Percentiles rank a stretch among this genome's conserved stretches.
phyloP scores from a whole-genome alignment of 305 asterid species.

The Solanum hybrid region DNA sequence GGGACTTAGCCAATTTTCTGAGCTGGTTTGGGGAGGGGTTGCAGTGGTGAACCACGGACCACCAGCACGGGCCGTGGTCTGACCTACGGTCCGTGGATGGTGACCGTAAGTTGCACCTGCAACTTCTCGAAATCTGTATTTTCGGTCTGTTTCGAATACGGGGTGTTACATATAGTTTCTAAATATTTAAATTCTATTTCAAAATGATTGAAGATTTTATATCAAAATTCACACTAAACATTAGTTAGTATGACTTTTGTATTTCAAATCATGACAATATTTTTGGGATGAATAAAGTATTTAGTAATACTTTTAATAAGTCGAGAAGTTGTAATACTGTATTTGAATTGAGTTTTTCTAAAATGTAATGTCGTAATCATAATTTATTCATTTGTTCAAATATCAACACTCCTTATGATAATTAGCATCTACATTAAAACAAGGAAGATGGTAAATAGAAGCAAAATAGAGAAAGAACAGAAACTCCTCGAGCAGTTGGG shows the following conservation, averaged over 20 bases:
- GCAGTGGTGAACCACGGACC: too few relatives aligned
- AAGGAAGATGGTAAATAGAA: slow-evolving; percentile 4
- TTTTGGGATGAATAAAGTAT: neutral
- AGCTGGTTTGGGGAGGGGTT: too few relatives aligned
- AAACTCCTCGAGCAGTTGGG: slow-evolving; percentile 15
- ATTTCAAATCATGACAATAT: neutral
- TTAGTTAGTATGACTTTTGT: neutral
- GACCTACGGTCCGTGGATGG: too few relatives aligned
- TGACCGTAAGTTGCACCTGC: too few relatives aligned
- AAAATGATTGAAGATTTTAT: neutral
- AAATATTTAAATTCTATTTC: neutral
- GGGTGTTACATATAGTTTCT: neutral
- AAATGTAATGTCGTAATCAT: too few relatives aligned
- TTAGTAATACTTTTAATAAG: neutral
- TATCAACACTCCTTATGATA: neutral
- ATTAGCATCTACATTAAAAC: neutral
- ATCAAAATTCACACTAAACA: neutral
- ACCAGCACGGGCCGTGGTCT: too few relatives aligned
- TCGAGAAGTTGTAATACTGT: neutral
- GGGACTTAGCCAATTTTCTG: too few relatives aligned
- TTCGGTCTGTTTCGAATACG: too few relatives aligned
- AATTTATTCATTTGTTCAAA: neutral
- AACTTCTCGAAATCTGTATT: too few relatives aligned
- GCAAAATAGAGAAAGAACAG: neutral
- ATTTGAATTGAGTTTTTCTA: neutral